Conservation (phyloP, 768 basidiomycete genomes). For the Termitomyces titanicus region DNA sequence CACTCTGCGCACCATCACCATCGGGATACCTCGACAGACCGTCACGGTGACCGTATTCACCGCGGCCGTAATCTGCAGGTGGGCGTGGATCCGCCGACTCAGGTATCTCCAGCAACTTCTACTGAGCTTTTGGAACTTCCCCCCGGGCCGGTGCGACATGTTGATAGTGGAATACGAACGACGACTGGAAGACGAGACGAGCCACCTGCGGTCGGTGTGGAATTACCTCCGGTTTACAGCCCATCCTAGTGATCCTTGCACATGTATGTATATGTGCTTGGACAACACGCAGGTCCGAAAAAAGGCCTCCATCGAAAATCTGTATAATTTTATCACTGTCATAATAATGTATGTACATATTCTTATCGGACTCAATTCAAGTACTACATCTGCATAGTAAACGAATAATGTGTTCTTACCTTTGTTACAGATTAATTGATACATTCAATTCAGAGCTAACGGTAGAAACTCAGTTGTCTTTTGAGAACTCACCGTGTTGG, state of each 20-base stretch:
- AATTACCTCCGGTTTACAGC: conserved; percentile 9
- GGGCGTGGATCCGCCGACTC: not conserved
- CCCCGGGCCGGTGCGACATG: not conserved
- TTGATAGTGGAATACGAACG: conserved; percentile 3
- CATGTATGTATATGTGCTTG: too few relatives aligned
- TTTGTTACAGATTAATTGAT: too few relatives aligned
- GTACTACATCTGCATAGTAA: not conserved
- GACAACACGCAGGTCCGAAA: too few relatives aligned
- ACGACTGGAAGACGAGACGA: not conserved
- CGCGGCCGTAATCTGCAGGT: not conserved
- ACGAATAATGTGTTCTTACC: not conserved
- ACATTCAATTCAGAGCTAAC: too few relatives aligned
- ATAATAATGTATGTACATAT: not conserved
- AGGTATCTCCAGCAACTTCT: not conserved
- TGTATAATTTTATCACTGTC: too few relatives aligned
- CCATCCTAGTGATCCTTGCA: not conserved
- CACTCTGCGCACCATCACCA: not conserved
- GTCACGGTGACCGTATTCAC: too few relatives aligned
- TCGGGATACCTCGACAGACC: not conserved
- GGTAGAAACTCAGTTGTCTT: too few relatives aligned
- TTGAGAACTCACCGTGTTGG: too few relatives aligned
- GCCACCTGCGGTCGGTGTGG: not conserved
- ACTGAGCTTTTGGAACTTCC: not conserved
- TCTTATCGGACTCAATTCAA: not conserved
- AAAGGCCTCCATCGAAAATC: too few relatives aligned